A percentile compares a stretch with the other conserved stretches of the same genome.
phyloP scores from a whole-genome alignment of 306 rosid species.

The Elaeagnus macrophylla region DNA sequence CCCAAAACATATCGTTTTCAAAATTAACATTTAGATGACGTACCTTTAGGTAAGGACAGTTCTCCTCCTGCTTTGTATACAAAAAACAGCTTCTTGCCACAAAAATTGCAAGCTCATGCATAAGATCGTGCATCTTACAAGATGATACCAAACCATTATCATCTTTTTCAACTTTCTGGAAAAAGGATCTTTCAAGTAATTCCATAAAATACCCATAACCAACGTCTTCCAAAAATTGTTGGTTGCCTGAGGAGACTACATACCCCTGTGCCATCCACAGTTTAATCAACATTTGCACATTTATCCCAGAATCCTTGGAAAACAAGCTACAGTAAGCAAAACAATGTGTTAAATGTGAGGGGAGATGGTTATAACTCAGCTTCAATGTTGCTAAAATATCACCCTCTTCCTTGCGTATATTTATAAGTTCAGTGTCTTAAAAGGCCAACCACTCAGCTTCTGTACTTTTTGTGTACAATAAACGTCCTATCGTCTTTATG shows the following conservation, averaged over 20 bases:
- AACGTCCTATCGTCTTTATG: not conserved
- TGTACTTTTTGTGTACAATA: not conserved
- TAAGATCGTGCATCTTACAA: not conserved
- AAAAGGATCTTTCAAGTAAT: not conserved
- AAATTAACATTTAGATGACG: too few relatives aligned
- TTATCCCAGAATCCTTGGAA: not conserved
- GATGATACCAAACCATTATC: not conserved
- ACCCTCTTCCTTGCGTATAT: not conserved
- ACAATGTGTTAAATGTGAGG: slow-evolving; percentile 3
- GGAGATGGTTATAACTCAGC: not conserved
- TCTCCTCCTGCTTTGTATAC: not conserved
- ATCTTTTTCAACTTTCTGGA: not conserved
- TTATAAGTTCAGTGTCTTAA: slow-evolving; percentile 4
- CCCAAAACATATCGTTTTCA: not conserved
- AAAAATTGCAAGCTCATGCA: not conserved
- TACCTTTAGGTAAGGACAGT: too few relatives aligned
- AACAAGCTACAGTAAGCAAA: slow-evolving; percentile 7
- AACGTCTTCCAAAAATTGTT: not conserved
- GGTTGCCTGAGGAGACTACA: not conserved
- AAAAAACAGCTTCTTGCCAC: not conserved
- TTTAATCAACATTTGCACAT: too few relatives aligned
- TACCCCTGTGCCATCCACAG: not conserved
- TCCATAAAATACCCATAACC: slow-evolving; percentile 4
- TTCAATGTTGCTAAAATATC: not conserved
- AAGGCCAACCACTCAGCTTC: not conserved